Base-by-base conservation (phyloP, 2,329 filamentous ascomycete genomes). In the Talaromyces amestolkiae region DNA sequence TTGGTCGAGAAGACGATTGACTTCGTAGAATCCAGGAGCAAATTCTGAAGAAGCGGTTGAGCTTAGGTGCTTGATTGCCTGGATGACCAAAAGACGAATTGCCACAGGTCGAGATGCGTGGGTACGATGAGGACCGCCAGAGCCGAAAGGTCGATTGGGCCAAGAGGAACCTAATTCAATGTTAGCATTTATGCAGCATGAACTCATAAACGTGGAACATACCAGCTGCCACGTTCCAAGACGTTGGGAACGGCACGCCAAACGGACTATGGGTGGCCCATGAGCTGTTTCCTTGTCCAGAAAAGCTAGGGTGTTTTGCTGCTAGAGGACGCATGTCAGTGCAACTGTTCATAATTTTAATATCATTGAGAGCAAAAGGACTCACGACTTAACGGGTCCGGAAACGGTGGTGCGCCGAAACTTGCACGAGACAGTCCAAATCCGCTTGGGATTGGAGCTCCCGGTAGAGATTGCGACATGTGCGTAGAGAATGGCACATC, bases 1-100 rank as follows among this genome's bases (percentile, higher is more conserved):
- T 72, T 93, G 84, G 35, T 79, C 81, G 39, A 87, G 82, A 58
- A 91, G 84, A 22, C 83, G 79, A 31, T 85, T 82, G 24, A 96
- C 84, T 65, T 90, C 86, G 65, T 94, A 86, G 75, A 89, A 97
- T 10, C 87, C 88, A 58, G 89, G 85, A 11, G 79, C 74, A 54
- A 83, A 73, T 70, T 77, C 77, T 51, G 69, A 72, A 22, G 75
- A 72, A 66, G 74, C 78, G 58, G 74, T 78, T 47, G 79, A 75
- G 53, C 80, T 78, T n/a, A 88, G 76, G 62, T 85, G 81, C 74
- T 91, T 90, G 81, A 92, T 97, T 3, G 91, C 91, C 61, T 88
- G 86, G 69, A 91, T 93, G 19, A 96, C 86, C 75, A 92, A 85
- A 65, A 90, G 81, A 47, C 92, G 89, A 62, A 96, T 84, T 1